Percentiles rank a stretch among this genome's conserved stretches.
Conservation (phyloP, 192 early-diverging fungal genomes). For the Kickxella alabastrina region DNA sequence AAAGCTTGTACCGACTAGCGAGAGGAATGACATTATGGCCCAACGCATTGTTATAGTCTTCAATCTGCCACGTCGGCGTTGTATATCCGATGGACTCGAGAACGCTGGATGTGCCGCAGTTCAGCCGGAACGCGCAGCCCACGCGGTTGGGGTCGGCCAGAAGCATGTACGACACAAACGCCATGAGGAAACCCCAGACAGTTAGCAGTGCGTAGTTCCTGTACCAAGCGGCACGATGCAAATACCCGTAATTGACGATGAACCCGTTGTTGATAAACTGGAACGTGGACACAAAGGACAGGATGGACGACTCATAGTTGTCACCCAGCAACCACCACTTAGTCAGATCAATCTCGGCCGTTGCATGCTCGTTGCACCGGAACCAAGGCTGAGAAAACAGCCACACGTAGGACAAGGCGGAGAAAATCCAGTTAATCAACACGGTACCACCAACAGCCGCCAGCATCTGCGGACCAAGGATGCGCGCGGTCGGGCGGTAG, state of each 20-base stretch:
- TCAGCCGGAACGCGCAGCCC: conserved; percentile 61
- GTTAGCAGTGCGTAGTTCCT: conserved; percentile 57
- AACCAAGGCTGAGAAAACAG: conserved; percentile 61
- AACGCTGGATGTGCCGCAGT: conserved; percentile 59
- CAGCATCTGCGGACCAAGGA: conserved; percentile 67
- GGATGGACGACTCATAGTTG: conserved; percentile 63
- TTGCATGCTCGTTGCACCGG: conserved; percentile 67
- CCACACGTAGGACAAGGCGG: conserved; percentile 48
- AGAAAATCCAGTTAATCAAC: conserved; percentile 62
- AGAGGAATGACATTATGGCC: conserved; percentile 61
- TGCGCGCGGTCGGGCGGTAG: conserved; percentile 63
- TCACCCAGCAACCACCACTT: conserved; percentile 76
- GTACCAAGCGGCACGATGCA: conserved; percentile 57
- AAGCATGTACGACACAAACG: conserved; percentile 52
- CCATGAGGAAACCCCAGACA: conserved; percentile 49
- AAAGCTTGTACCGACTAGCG: conserved; percentile 52
- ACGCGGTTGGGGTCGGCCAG: conserved; percentile 61
- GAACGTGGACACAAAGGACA: conserved; percentile 58
- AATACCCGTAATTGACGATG: conserved; percentile 62
- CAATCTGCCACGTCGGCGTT: conserved; percentile 32
- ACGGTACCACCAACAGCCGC: conserved; percentile 59
- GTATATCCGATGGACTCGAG: conserved; percentile 35
- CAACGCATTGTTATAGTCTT: conserved; percentile 41
- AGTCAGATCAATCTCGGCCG: conserved; percentile 53
- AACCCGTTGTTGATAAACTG: conserved; percentile 68